A percentile compares a stretch with the other conserved stretches of the same genome.
Evolutionary conservation across 306 rosid genomes (phyloP).

Genomic region (Amphicarpaea edgeworthii): DNA sequence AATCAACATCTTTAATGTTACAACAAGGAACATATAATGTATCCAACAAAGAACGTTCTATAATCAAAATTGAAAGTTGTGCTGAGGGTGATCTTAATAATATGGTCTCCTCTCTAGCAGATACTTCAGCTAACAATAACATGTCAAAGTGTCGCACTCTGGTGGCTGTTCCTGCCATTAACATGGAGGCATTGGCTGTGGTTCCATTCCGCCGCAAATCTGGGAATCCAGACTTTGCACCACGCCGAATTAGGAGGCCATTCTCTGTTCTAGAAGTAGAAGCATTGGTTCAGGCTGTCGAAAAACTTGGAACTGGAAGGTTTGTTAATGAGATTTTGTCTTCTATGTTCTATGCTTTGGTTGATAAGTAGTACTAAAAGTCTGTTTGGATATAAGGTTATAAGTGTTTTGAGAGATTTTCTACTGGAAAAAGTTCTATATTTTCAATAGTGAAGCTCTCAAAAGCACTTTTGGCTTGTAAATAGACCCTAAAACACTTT

Average conservation of each 20-base stretch:
- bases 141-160: conserved; percentile 61
- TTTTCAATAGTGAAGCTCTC: too few species aligned
- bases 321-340: conserved; percentile 8
- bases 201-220: conserved; percentile 66
- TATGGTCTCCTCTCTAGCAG: conserved; percentile 46
- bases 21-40: conserved; percentile 56
- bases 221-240: conserved; percentile 64
- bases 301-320: conserved; percentile 93
- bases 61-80: conserved; percentile 54
- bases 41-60: conserved; percentile 46
- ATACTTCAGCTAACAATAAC: conserved; percentile 54
- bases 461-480: too few species aligned
- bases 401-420: too few species aligned
- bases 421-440: too few species aligned
- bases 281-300: conserved; percentile 84
- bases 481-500: too few species aligned
- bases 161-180: conserved; percentile 65
- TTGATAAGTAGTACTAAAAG: conserved; percentile 18
- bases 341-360: not conserved
- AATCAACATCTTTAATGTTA: conserved; percentile 55
- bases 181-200: conserved; percentile 68
- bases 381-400: too few species aligned
- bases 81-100: conserved; percentile 52
- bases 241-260: conserved; percentile 83
- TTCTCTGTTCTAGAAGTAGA: conserved; percentile 85